These are phyloP conservation scores for Vigna unguiculata DNA, from an alignment of 306 rosid genomes.

Conservation along the genomic window DNA sequence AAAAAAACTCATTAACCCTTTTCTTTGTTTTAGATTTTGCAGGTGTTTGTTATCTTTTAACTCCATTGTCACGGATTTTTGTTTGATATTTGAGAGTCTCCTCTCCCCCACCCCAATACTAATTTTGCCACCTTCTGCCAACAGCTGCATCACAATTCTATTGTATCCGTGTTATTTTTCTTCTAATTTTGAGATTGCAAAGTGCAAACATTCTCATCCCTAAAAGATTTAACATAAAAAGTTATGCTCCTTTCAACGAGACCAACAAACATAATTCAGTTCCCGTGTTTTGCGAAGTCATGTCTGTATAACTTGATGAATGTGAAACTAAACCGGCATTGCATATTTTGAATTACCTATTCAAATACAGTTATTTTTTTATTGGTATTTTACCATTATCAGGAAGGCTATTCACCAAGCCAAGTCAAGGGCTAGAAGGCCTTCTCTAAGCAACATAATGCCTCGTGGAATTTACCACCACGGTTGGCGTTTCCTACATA, in stretches of 20 bases:
- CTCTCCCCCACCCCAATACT: neutral
- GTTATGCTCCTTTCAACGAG: neutral
- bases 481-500: neutral
- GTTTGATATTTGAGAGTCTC: neutral
- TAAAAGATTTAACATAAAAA: neutral
- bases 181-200: neutral
- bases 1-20: neutral
- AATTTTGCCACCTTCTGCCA: neutral
- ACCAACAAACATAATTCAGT: neutral
- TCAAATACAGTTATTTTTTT: neutral
- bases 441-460: conserved; percentile 5
- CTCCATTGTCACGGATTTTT: neutral
- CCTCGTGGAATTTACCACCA: conserved; percentile 4
- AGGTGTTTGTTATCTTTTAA: neutral
- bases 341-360: neutral
- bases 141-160: neutral
- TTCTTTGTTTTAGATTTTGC: neutral
- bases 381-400: neutral
- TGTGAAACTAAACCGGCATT: neutral
- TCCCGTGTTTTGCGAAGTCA: neutral
- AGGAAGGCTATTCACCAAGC: conserved; percentile 1
- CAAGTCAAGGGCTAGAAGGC: neutral
- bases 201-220: neutral
- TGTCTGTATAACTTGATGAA: neutral
- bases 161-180: neutral